Evolutionary conservation across 2,329 filamentous ascomycete genomes (phyloP), one percentile per base, ranked within the genome.

Genomic region (Lachnum nothofagi): DNA sequence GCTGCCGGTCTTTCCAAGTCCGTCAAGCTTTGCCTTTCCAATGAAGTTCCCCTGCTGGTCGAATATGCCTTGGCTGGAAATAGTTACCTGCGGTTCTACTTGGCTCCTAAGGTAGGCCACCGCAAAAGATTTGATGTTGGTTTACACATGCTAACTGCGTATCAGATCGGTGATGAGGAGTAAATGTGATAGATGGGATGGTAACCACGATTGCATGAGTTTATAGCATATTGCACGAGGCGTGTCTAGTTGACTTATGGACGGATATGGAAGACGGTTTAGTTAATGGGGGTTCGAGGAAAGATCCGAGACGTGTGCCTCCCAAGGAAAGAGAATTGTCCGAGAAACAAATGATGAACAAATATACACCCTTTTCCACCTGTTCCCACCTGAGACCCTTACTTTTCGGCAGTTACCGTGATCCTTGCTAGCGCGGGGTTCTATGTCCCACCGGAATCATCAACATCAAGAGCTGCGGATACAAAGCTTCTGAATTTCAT

Each of bases 81-180:
- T 74, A 93, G 88, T 70, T 93, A 93, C 70, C 73, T 98, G 71
- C 83, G 91, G 65, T 98, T 97, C 81, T 98, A 97, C 73, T 82
- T 98, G 62, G 93, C 93, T 58, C 93, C 93, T 58, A 98, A 98
- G 90, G 93, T 93, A 62, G 40, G 41, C 48, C 22, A 4, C 27
- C 10, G 22, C 27, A 16, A 3, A 16, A 16, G 8, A 8, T 20
- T 7, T 2, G 6, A 23, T 50, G 25, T 22, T 8, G 20, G 27
- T 19, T 22, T 25, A 16, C 10, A 25, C 12, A 41, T 51, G 33
- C 57, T 63, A 54, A 63, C 48, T 7, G 9, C 37, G 19, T 47
- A 24, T 57, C 37, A 60, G 85, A 89, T 89, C 65, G 85, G 80
- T 58, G 80, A 83, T 59, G 80, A 83, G 58, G 80, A 82, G 66